Percentiles rank a stretch among this genome's conserved stretches.
Evolutionary conservation across 306 rosid species (phyloP).

Genomic region (Medicago lupulina): DNA sequence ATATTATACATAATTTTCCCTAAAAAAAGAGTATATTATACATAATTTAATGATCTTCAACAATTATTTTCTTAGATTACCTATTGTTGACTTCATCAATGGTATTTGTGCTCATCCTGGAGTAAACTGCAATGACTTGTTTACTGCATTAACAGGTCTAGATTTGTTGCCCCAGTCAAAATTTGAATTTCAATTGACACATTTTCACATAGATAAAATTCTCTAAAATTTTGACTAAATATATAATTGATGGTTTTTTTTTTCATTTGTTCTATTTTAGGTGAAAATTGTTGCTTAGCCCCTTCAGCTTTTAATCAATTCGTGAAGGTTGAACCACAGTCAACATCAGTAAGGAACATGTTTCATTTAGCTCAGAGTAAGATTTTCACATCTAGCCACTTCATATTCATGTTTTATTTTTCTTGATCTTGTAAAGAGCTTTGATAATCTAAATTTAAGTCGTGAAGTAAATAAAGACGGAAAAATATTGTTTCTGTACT

Average conservation of each 20-base stretch:
- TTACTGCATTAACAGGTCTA: constrained; percentile 54
- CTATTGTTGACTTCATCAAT: constrained; percentile 37
- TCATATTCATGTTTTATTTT: too few relatives aligned
- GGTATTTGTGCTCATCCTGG: constrained; percentile 48
- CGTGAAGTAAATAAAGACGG: too few relatives aligned
- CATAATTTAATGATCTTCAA: neutral
- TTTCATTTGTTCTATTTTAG: constrained; percentile 41
- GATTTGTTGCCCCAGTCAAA: neutral
- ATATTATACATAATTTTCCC: too few relatives aligned
- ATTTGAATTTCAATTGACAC: neutral
- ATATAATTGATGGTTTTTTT: neutral
- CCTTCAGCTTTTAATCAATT: constrained; percentile 53
- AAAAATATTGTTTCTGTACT: too few relatives aligned
- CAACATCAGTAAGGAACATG: constrained; percentile 73
- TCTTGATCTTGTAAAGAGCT: too few relatives aligned
- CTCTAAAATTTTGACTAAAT: neutral
- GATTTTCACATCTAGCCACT: neutral
- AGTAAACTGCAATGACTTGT: constrained; percentile 58
- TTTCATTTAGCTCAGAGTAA: constrained; percentile 74
- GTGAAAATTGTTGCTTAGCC: constrained; percentile 72
- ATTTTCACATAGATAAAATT: neutral
- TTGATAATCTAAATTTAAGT: too few relatives aligned
- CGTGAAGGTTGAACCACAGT: constrained; percentile 56
- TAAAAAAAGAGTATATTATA: too few relatives aligned
- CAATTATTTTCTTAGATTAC: constrained; percentile 38